Percentiles rank a stretch among this genome's conserved stretches.
Conservation (phyloP, 495 filamentous ascomycete genomes). For the Trichoderma orchidacearum region DNA sequence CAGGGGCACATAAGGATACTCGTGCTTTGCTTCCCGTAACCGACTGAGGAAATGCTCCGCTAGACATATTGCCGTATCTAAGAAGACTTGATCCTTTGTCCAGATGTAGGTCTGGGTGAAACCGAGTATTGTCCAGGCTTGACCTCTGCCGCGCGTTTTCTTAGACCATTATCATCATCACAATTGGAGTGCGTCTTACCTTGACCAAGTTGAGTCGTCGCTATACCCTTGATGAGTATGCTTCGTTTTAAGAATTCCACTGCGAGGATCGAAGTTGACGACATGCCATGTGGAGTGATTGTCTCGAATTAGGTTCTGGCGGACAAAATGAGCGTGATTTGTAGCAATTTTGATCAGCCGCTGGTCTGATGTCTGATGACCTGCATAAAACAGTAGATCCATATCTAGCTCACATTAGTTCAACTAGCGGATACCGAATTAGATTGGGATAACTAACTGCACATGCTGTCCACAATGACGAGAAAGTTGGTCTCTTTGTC, state of each 20-base stretch:
- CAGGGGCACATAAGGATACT: slow-evolving; percentile 8
- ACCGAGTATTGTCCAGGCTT: slow-evolving; percentile 32
- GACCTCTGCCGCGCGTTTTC: slow-evolving; percentile 14
- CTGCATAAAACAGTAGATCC: slow-evolving; percentile 30
- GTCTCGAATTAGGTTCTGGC: slow-evolving; percentile 11
- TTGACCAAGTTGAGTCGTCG: slow-evolving; percentile 26
- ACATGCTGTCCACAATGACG: slow-evolving; percentile 37
- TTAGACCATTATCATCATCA: background rate
- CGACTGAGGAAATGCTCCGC: slow-evolving; percentile 24
- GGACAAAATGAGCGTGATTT: slow-evolving; percentile 19
- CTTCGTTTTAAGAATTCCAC: slow-evolving; percentile 15
- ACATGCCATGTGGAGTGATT: slow-evolving; percentile 23
- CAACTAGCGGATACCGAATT: too few relatives aligned
- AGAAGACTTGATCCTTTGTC: slow-evolving; percentile 25
- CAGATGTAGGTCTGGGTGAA: slow-evolving; percentile 29
- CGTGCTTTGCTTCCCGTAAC: slow-evolving; percentile 6
- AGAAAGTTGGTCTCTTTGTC: slow-evolving; percentile 15
- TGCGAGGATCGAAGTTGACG: slow-evolving; percentile 22
- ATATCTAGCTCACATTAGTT: slow-evolving; percentile 9
- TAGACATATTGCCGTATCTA: slow-evolving; percentile 16
- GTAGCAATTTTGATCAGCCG: slow-evolving; percentile 18
- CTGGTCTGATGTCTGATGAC: slow-evolving; percentile 11
- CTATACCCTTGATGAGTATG: slow-evolving; percentile 28
- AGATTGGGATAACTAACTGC: too few relatives aligned
- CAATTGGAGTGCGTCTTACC: background rate